Evolutionary conservation across 495 filamentous ascomycete species (phyloP).

Genomic region (Corynascus novoguineensis): DNA sequence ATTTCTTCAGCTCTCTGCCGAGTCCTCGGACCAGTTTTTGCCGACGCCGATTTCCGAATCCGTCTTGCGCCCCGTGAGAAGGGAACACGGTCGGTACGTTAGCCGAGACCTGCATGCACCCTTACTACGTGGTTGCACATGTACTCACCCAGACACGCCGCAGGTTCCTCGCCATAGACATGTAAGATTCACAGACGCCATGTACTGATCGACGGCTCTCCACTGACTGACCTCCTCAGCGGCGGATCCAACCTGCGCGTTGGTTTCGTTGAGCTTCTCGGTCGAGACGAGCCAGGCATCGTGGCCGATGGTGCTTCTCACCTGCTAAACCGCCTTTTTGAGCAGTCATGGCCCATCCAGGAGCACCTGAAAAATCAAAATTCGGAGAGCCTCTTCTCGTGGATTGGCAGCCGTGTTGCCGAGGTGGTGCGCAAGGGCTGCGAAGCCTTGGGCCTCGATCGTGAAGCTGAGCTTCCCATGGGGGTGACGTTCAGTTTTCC

Average conservation of each 20-base stretch:
- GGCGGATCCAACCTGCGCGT: constrained; percentile 78
- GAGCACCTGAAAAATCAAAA: constrained; percentile 74
- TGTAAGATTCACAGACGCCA: constrained; percentile 40
- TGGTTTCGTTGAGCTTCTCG: constrained; percentile 66
- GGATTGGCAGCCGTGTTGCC: constrained; percentile 73
- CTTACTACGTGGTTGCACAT: neutral
- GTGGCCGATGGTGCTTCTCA: neutral
- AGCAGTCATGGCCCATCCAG: constrained; percentile 71
- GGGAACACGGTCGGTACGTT: constrained; percentile 55
- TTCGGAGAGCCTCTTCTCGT: constrained; percentile 67
- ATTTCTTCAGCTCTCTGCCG: constrained; percentile 58
- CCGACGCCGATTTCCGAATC: constrained; percentile 69
- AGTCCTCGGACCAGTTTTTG: constrained; percentile 67
- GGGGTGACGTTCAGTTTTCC: constrained; percentile 87
- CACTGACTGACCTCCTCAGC: constrained; percentile 24
- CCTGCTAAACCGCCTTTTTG: constrained; percentile 46
- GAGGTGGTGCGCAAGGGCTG: constrained; percentile 56
- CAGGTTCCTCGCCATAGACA: constrained; percentile 71
- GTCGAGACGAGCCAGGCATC: constrained; percentile 28
- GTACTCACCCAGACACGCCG: constrained; percentile 6
- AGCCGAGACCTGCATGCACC: neutral
- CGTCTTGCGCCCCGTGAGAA: constrained; percentile 49
- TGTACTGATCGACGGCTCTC: constrained; percentile 7
- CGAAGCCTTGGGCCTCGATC: constrained; percentile 26
- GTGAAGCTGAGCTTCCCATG: constrained; percentile 53